Conservation (phyloP, 2,329 filamentous ascomycete species). For the Neoascochyta sp. region DNA sequence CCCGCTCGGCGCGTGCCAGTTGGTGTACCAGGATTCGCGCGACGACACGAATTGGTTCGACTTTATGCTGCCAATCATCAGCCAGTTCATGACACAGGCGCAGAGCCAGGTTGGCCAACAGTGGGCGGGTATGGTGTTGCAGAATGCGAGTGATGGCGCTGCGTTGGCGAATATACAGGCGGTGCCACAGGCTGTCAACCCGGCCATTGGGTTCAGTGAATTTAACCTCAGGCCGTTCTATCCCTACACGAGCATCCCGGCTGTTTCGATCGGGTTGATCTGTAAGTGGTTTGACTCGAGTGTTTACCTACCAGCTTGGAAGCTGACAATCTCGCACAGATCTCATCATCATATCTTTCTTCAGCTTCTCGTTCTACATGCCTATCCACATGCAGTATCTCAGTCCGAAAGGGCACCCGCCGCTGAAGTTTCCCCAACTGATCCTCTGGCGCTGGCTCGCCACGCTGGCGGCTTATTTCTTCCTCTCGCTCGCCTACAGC, state of each 20-base stretch:
- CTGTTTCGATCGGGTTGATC: constrained; percentile 61
- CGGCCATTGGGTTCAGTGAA: constrained; percentile 54
- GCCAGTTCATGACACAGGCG: constrained; percentile 47
- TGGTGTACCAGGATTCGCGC: constrained; percentile 54
- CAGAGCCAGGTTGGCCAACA: constrained; percentile 47
- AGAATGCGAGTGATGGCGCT: constrained; percentile 41
- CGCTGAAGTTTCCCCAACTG: constrained; percentile 56
- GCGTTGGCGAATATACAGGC: constrained; percentile 44
- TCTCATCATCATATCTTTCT: constrained; percentile 64
- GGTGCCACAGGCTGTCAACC: constrained; percentile 53
- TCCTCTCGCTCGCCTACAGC: constrained; percentile 61
- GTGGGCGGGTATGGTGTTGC: constrained; percentile 44
- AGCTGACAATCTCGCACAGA: constrained; percentile 26
- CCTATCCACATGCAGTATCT: constrained; percentile 61
- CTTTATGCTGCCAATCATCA: constrained; percentile 54
- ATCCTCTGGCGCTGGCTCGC: constrained; percentile 57
- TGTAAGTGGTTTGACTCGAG: constrained; percentile 29
- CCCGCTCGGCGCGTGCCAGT: constrained; percentile 56
- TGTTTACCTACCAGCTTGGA: no score
- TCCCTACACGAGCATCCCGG: constrained; percentile 53
- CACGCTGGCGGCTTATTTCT: constrained; percentile 56
- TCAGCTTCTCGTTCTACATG: constrained; percentile 62
- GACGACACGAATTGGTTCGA: constrained; percentile 54
- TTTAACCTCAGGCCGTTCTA: constrained; percentile 59
- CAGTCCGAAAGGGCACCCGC: constrained; percentile 52